These are phyloP conservation scores for Eragrostis nindensis DNA, from an alignment of 176 grass and related monocot species.

Conservation along the genomic window DNA sequence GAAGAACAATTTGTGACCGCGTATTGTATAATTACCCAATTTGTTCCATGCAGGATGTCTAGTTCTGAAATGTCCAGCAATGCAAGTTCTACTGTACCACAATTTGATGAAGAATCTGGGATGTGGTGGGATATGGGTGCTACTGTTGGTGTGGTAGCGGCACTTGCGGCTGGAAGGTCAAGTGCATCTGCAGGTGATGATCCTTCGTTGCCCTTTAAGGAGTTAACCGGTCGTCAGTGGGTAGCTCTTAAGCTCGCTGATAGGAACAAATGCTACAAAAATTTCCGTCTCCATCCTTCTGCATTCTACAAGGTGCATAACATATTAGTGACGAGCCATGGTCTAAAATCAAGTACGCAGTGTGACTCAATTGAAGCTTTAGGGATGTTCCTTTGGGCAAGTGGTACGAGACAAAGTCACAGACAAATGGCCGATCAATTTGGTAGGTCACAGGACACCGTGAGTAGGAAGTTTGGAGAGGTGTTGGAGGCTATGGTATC, in stretches of 20 bases:
- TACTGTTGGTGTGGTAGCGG: too few relatives aligned
- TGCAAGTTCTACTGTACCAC: too few relatives aligned
- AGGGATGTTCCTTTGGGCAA: background rate
- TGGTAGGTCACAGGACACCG: background rate
- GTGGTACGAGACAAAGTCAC: background rate
- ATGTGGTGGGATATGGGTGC: too few relatives aligned
- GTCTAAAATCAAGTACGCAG: background rate
- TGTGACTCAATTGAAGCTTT: background rate
- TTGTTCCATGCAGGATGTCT: too few relatives aligned
- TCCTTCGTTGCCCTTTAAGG: too few relatives aligned
- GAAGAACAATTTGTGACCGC: too few relatives aligned
- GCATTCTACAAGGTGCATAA: background rate
- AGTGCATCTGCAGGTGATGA: too few relatives aligned
- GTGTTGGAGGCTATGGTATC: background rate
- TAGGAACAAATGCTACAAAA: background rate
- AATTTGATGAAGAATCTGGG: too few relatives aligned
- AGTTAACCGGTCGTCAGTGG: background rate
- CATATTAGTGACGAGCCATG: background rate
- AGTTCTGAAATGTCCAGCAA: too few relatives aligned
- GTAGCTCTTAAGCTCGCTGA: background rate
- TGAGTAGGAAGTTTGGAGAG: constrained; percentile 1
- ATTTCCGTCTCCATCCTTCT: background rate
- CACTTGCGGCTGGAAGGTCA: too few relatives aligned
- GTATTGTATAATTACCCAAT: too few relatives aligned
- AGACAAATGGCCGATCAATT: background rate